These are phyloP conservation scores for Claviceps sp. DNA, from an alignment of 2,329 filamentous ascomycete species.

Conservation along the genomic window DNA sequence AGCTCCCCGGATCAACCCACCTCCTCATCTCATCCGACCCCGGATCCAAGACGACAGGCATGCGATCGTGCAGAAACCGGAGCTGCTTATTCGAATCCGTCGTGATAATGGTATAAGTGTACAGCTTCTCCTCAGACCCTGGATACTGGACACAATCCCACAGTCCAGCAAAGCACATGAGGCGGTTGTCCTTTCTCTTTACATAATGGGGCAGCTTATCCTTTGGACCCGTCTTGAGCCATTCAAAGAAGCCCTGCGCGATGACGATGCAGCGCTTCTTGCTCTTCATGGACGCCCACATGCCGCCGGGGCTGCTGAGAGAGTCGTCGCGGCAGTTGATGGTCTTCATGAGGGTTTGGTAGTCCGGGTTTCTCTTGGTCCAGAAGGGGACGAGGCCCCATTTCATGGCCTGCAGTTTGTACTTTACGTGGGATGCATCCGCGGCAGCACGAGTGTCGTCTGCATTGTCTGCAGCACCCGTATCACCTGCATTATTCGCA, in stretches of 20 bases:
- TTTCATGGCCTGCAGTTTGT: slow-evolving; percentile 85
- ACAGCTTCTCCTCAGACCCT: slow-evolving; percentile 47
- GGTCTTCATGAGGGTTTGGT: slow-evolving; percentile 65
- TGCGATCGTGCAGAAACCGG: slow-evolving; percentile 79
- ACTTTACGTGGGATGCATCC: slow-evolving; percentile 30
- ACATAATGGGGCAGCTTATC: slow-evolving; percentile 78
- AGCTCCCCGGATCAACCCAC: slow-evolving; percentile 65
- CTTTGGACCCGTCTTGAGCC: slow-evolving; percentile 66
- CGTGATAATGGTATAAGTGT: slow-evolving; percentile 90
- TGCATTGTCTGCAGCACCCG: neutral
- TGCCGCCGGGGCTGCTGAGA: slow-evolving; percentile 57
- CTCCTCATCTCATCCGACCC: slow-evolving; percentile 53
- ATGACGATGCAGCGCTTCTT: slow-evolving; percentile 78
- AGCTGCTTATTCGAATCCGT: slow-evolving; percentile 75
- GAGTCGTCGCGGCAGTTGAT: slow-evolving; percentile 95
- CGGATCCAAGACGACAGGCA: slow-evolving; percentile 84
- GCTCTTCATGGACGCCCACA: slow-evolving; percentile 89
- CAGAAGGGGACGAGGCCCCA: slow-evolving; percentile 93
- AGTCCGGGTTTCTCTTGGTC: slow-evolving; percentile 75
- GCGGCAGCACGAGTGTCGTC: too few species aligned
- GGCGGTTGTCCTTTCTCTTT: slow-evolving; percentile 63
- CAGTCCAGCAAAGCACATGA: slow-evolving; percentile 83
- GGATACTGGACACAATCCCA: slow-evolving; percentile 78
- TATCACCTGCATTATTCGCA: slow-evolving; percentile 1
- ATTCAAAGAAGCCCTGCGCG: slow-evolving; percentile 92